Evolutionary conservation across 345 rosid genomes (phyloP).

Genomic region (Dipteronia sinensis): DNA sequence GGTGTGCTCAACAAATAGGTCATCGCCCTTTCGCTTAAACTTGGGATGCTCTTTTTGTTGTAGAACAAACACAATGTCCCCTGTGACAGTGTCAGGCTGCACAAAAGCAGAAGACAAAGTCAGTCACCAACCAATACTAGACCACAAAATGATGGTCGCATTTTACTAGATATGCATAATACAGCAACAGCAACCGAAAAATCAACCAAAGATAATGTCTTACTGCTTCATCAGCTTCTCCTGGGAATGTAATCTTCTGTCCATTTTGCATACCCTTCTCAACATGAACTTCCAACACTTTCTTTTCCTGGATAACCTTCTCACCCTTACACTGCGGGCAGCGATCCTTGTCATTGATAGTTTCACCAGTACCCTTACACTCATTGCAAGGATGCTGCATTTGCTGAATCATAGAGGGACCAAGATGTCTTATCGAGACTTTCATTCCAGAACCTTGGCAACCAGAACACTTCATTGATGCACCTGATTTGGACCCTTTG

Average conservation of each 20-base stretch:
- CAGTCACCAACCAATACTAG: background rate
- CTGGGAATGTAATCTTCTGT: conserved; percentile 68
- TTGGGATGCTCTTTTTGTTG: conserved; percentile 71
- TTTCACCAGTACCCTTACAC: conserved; percentile 75
- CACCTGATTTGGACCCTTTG: conserved; percentile 78
- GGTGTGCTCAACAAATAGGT: conserved; percentile 71
- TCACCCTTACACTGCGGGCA: conserved; percentile 78
- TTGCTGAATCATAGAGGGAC: conserved; percentile 77
- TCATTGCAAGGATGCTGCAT: conserved; percentile 85
- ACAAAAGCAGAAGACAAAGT: background rate
- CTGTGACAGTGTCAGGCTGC: conserved; percentile 77
- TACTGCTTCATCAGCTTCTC: conserved; percentile 85
- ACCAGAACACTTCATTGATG: conserved; percentile 63
- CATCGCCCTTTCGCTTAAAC: conserved; percentile 78
- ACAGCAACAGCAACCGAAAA: background rate
- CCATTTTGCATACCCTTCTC: conserved; percentile 81
- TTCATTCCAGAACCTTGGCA: conserved; percentile 83
- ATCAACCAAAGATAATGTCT: background rate
- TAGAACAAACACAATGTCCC: conserved; percentile 71
- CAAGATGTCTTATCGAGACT: conserved; percentile 69
- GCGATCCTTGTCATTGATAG: conserved; percentile 67
- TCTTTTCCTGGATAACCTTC: conserved; percentile 68
- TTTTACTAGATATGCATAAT: background rate
- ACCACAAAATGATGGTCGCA: background rate
- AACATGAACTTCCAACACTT: conserved; percentile 66